A percentile compares a stretch with the other conserved stretches of the same genome.
phyloP scores from a whole-genome alignment of 2,329 filamentous ascomycete species.

The Aspergillus sp. region DNA sequence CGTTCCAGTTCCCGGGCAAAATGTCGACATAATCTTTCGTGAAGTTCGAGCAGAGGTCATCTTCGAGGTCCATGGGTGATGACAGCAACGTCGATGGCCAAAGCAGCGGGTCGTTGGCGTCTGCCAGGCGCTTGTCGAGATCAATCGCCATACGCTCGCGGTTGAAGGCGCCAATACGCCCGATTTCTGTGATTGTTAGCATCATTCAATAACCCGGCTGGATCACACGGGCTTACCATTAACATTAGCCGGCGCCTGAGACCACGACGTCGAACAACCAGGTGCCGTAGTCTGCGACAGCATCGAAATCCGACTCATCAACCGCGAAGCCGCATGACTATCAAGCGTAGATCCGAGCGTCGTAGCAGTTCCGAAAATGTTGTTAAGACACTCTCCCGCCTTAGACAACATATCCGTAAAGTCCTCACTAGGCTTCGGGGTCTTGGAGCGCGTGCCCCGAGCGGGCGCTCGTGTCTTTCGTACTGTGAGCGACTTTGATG shows the following conservation, averaged over 20 bases:
- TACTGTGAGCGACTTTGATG: conserved; percentile 14
- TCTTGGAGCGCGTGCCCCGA: conserved; percentile 19
- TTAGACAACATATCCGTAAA: conserved; percentile 32
- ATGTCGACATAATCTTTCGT: conserved; percentile 78
- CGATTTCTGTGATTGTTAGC: conserved; percentile 28
- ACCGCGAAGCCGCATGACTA: conserved; percentile 30
- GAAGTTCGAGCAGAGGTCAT: conserved; percentile 54
- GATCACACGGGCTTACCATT: conserved; percentile 25
- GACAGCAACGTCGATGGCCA: conserved; percentile 41
- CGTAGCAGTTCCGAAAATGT: conserved; percentile 27
- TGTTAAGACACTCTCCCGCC: conserved; percentile 27
- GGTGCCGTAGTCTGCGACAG: conserved; percentile 35
- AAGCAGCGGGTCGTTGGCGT: conserved; percentile 39
- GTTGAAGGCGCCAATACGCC: conserved; percentile 35
- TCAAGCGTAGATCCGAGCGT: conserved; percentile 34
- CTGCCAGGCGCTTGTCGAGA: conserved; percentile 40
- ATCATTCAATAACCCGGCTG: not conserved
- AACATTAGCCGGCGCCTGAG: conserved; percentile 29
- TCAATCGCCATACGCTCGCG: conserved; percentile 34
- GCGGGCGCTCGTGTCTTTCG: conserved; percentile 23
- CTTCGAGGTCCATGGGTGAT: conserved; percentile 10
- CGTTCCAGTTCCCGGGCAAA: conserved; percentile 74
- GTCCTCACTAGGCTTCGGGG: conserved; percentile 26
- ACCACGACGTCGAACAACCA: conserved; percentile 18
- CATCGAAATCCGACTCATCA: conserved; percentile 38